Conservation (phyloP, 768 basidiomycete genomes). For the Clitopilus passeckerianus region DNA sequence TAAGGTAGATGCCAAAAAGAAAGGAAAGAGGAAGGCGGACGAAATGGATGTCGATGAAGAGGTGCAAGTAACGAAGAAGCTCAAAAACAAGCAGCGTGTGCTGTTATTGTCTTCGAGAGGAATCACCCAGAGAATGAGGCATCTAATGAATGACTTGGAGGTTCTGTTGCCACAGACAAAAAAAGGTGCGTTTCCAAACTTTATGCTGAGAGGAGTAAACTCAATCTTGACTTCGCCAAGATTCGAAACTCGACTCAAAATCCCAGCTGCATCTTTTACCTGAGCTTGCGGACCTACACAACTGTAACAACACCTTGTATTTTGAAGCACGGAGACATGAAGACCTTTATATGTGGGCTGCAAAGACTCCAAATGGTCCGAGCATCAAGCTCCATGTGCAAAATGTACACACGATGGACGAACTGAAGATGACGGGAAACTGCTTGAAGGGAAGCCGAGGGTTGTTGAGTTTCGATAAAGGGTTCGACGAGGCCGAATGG, state of each 20-base stretch:
- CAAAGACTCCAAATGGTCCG: slow-evolving; percentile 96
- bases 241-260: slow-evolving; percentile 97
- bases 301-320: slow-evolving; percentile 96
- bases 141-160: slow-evolving; percentile 94
- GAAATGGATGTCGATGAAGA: slow-evolving; percentile 48
- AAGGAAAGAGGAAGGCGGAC: slow-evolving; percentile 62
- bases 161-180: slow-evolving; percentile 89
- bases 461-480: slow-evolving; percentile 86
- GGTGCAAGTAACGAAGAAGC: slow-evolving; percentile 37
- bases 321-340: slow-evolving; percentile 96
- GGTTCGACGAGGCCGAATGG: slow-evolving; percentile 87
- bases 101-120: slow-evolving; percentile 90
- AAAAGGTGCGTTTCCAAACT: slow-evolving; percentile 61
- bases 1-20: slow-evolving; percentile 43
- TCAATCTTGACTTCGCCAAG: slow-evolving; percentile 31
- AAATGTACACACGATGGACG: slow-evolving; percentile 99
- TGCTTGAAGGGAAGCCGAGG: slow-evolving; percentile 95
- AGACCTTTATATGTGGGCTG: slow-evolving; percentile 95
- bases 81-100: slow-evolving; percentile 93
- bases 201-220: background rate
- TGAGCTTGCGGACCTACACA: slow-evolving; percentile 94
- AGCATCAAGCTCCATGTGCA: slow-evolving; percentile 97
- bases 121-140: slow-evolving; percentile 93
- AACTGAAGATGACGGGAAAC: slow-evolving; percentile 99
- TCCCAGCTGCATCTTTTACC: slow-evolving; percentile 89